Percentiles rank a stretch among this genome's conserved stretches.
These are phyloP conservation scores for Verticillium dahliae DNA, from an alignment of 2,329 filamentous ascomycete species.

Conservation along the genomic window DNA sequence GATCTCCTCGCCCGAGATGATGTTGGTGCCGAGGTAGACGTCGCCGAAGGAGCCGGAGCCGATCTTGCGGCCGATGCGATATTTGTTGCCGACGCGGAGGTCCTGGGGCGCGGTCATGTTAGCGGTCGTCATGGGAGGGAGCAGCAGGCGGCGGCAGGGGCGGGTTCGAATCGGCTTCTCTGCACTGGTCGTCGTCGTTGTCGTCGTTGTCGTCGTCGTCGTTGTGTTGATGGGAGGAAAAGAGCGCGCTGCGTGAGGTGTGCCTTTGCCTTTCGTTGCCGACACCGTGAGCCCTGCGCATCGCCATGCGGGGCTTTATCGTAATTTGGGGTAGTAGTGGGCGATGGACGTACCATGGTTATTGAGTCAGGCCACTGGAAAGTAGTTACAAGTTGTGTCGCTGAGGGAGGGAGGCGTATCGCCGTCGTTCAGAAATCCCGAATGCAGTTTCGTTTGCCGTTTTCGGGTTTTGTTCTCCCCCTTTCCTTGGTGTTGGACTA, in stretches of 20 bases:
- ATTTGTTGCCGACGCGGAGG: slow-evolving; percentile 98
- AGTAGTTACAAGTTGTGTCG: too few species aligned
- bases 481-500: neutral
- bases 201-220: too few species aligned
- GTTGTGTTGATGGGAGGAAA: too few species aligned
- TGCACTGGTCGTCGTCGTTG: too few species aligned
- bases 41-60: slow-evolving; percentile 96
- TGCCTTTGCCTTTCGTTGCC: neutral
- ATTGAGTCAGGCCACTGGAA: neutral
- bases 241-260: neutral
- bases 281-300: neutral
- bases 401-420: too few species aligned
- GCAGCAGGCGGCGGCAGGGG: neutral
- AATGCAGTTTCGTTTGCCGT: too few species aligned
- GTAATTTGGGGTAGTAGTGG: neutral
- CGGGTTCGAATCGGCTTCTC: too few species aligned
- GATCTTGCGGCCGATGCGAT: slow-evolving; percentile 99
- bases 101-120: slow-evolving; percentile 51
- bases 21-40: slow-evolving; percentile 98
- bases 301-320: neutral
- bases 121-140: neutral
- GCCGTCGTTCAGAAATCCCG: too few species aligned
- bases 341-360: neutral
- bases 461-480: too few species aligned
- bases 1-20: slow-evolving; percentile 98